phyloP scores from a whole-genome alignment of 257 asterid genomes.

The Coffea canephora region DNA sequence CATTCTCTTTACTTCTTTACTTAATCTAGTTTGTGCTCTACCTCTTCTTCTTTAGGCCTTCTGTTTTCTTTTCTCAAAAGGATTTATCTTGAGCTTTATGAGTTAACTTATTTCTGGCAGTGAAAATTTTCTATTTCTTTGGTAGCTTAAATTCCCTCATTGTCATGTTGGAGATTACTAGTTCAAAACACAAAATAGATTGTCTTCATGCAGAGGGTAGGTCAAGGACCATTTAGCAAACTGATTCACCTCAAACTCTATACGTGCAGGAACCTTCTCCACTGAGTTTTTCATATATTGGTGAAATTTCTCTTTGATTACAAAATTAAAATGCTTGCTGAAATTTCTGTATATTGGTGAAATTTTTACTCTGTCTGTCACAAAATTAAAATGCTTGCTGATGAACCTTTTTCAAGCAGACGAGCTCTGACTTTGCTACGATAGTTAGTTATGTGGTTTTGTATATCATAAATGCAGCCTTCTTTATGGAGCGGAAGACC shows the following conservation, averaged over 20 bases:
- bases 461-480: constrained; percentile 57
- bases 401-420: background rate
- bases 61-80: background rate
- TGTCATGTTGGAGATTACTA: background rate
- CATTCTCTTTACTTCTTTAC: background rate
- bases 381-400: background rate
- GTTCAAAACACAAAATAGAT: background rate
- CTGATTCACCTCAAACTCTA: background rate
- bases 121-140: background rate
- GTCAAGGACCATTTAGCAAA: background rate
- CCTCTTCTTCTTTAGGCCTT: background rate
- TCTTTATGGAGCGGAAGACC: constrained; percentile 97
- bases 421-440: background rate
- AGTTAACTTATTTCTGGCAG: background rate
- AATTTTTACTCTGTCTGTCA: background rate
- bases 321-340: background rate
- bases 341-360: background rate
- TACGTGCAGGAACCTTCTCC: background rate
- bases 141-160: no score
- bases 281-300: background rate
- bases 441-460: constrained; percentile 4
- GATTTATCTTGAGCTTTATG: background rate
- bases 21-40: background rate
- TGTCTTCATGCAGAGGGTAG: background rate
- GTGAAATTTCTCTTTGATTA: background rate